These are phyloP conservation scores for Vaucheria bursata DNA, from an alignment of 352 stramenopile species.

Conservation along the genomic window DNA sequence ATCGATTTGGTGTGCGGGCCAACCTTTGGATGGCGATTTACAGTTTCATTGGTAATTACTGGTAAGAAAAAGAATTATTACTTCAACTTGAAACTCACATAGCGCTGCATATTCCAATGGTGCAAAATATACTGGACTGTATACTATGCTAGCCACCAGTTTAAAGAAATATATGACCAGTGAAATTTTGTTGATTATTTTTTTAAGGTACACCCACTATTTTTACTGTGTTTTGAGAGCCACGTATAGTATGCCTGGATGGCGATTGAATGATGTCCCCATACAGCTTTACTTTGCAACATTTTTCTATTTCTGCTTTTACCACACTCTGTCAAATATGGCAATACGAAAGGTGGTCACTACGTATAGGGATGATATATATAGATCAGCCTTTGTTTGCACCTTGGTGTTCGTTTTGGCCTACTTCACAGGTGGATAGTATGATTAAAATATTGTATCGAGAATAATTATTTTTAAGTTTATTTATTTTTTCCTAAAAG, in stretches of 20 bases:
- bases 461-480: no score
- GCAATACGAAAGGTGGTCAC: constrained; percentile 43
- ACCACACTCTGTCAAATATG: constrained; percentile 46
- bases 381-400: constrained; percentile 19
- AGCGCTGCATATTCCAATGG: no score
- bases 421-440: constrained; percentile 62
- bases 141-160: no score
- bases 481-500: no score
- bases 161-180: no score
- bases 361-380: constrained; percentile 13
- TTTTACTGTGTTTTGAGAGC: constrained; percentile 76
- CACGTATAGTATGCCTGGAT: constrained; percentile 69
- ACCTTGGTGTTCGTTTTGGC: constrained; percentile 56
- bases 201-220: constrained; percentile 61
- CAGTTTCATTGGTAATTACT: constrained; percentile 81
- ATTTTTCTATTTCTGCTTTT: constrained; percentile 69
- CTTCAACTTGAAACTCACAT: no score
- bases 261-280: constrained; percentile 53
- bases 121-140: no score
- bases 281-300: constrained; percentile 67
- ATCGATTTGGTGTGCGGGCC: constrained; percentile 48
- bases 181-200: background rate
- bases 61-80: no score
- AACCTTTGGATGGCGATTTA: constrained; percentile 69
- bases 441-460: no score